A percentile compares a stretch with the other conserved stretches of the same genome.
phyloP scores from a whole-genome alignment of 352 stramenopile species.

The Globisporangium acanthophoron region DNA sequence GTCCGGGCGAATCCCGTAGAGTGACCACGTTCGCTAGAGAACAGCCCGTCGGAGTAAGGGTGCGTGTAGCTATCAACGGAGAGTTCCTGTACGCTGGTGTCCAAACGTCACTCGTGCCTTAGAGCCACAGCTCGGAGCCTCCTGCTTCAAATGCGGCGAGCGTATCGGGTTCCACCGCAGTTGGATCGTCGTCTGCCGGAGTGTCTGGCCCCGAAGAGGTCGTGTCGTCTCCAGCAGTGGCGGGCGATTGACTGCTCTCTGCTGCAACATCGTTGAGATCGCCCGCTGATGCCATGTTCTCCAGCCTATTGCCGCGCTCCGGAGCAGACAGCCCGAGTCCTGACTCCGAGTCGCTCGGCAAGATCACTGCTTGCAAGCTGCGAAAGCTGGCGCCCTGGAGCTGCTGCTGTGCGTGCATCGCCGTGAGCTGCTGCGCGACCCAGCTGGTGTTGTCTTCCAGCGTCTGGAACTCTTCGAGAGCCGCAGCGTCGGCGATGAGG shows the following conservation, averaged over 20 bases:
- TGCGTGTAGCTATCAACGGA: neutral
- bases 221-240: too few relatives aligned
- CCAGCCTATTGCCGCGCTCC: neutral
- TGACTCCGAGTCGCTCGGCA: too few relatives aligned
- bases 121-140: neutral
- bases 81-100: neutral
- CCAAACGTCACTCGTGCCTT: neutral
- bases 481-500: conserved; percentile 19
- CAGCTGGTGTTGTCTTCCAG: conserved; percentile 11
- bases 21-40: neutral
- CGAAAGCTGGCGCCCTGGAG: neutral
- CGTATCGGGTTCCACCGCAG: too few relatives aligned
- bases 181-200: too few relatives aligned
- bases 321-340: neutral
- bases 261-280: too few relatives aligned
- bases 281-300: too few relatives aligned
- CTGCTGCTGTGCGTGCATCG: neutral
- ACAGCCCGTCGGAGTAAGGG: neutral
- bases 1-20: conserved; percentile 25
- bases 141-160: too few relatives aligned
- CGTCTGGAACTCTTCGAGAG: conserved; percentile 13
- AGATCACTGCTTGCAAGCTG: too few relatives aligned
- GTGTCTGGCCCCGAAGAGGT: too few relatives aligned
- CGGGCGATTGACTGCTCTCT: too few relatives aligned
- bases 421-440: neutral